These are phyloP conservation scores for Paramyrothecium sp. DNA, from an alignment of 2,329 filamentous ascomycete species.

Conservation along the genomic window DNA sequence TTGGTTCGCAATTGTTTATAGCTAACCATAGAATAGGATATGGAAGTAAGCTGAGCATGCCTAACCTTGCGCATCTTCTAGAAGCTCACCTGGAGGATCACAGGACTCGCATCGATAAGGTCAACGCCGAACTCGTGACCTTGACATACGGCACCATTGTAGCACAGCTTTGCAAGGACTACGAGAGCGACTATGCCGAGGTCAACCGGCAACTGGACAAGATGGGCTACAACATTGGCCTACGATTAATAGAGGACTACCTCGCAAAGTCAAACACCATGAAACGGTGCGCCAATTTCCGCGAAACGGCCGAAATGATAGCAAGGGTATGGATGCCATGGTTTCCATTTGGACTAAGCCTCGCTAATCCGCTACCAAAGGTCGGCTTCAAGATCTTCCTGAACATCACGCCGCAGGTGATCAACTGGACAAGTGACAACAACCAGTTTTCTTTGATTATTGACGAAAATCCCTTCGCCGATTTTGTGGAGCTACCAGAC, in stretches of 20 bases:
- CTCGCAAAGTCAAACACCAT: slow-evolving; percentile 90
- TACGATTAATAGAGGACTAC: slow-evolving; percentile 95
- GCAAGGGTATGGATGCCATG: slow-evolving; percentile 62
- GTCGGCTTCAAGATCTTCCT: slow-evolving; percentile 99
- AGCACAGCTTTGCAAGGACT: slow-evolving; percentile 93
- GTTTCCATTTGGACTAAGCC: slow-evolving; percentile 11
- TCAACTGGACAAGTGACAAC: slow-evolving; percentile 94
- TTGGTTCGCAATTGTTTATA: slow-evolving; percentile 5
- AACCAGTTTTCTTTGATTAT: slow-evolving; percentile 96
- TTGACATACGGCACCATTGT: slow-evolving; percentile 98
- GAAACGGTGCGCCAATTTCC: slow-evolving; percentile 87
- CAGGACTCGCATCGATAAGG: slow-evolving; percentile 94
- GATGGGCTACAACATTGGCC: slow-evolving; percentile 98
- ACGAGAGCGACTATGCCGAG: slow-evolving; percentile 88
- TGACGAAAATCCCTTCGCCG: slow-evolving; percentile 93
- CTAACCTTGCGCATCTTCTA: neutral
- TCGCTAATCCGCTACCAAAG: slow-evolving; percentile 40
- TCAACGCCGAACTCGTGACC: slow-evolving; percentile 95
- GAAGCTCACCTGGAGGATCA: slow-evolving; percentile 8
- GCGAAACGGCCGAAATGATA: slow-evolving; percentile 96
- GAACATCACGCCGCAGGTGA: slow-evolving; percentile 89
- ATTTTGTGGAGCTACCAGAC: slow-evolving; percentile 96
- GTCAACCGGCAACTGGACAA: slow-evolving; percentile 98
- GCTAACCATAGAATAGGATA: slow-evolving; percentile 58
- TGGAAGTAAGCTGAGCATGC: slow-evolving; percentile 75